phyloP scores from a whole-genome alignment of 768 basidiomycete species.

The Trametes cinnabarina region DNA sequence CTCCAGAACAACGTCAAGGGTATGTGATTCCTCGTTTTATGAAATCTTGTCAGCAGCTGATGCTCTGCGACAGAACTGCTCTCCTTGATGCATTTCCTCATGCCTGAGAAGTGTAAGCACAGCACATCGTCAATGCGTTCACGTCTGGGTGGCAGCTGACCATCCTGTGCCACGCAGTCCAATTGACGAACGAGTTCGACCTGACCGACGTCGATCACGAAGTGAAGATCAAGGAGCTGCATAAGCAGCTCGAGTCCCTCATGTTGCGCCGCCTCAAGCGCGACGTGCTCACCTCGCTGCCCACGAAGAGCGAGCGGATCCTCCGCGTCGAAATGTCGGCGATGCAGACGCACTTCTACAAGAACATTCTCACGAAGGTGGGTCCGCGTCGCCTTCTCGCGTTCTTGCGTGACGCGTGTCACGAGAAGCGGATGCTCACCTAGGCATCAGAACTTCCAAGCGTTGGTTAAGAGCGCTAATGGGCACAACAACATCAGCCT shows the following conservation, averaged over 20 bases:
- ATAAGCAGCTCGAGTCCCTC: slow-evolving; percentile 86
- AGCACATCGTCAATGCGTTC: neutral
- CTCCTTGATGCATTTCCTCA: slow-evolving; percentile 98
- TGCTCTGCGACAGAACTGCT: slow-evolving; percentile 64
- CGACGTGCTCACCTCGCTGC: slow-evolving; percentile 93
- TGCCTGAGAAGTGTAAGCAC: slow-evolving; percentile 91
- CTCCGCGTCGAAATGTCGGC: slow-evolving; percentile 96
- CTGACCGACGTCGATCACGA: slow-evolving; percentile 92
- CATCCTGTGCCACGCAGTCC: slow-evolving; percentile 49
- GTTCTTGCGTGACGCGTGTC: neutral
- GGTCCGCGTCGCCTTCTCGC: slow-evolving; percentile 18
- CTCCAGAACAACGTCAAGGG: slow-evolving; percentile 99
- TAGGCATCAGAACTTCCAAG: slow-evolving; percentile 80
- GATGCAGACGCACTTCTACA: slow-evolving; percentile 97
- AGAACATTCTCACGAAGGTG: slow-evolving; percentile 94
- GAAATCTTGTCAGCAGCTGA: slow-evolving; percentile 11
- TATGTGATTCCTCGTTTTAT: slow-evolving; percentile 35
- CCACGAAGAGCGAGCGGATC: slow-evolving; percentile 98
- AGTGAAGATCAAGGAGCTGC: slow-evolving; percentile 91
- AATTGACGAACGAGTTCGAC: slow-evolving; percentile 93
- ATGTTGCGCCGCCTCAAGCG: slow-evolving; percentile 95
- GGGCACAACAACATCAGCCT: slow-evolving; percentile 90
- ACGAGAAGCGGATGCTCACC: neutral
- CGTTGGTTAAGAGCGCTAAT: slow-evolving; percentile 84
- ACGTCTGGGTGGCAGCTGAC: neutral